Conservation (phyloP, 116 monocot species). For the Posidonia oceanica region DNA sequence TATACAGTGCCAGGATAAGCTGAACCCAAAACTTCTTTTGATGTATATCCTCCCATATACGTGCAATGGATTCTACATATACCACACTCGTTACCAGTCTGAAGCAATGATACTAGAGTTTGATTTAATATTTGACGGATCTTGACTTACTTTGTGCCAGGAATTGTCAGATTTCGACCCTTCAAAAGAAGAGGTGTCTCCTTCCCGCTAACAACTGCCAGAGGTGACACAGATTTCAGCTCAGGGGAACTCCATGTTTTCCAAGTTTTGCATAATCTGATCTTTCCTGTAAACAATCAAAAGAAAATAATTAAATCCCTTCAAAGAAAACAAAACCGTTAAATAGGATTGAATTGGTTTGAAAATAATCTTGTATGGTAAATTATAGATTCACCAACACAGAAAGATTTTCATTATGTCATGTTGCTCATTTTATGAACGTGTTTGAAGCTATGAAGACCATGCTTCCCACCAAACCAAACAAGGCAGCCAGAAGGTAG, state of each 20-base stretch:
- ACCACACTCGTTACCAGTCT: background rate
- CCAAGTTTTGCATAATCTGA: constrained; percentile 72
- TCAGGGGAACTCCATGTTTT: constrained; percentile 78
- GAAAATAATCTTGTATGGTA: background rate
- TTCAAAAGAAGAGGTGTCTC: constrained; percentile 57
- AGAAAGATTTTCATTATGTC: background rate
- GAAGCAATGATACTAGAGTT: background rate
- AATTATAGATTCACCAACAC: background rate
- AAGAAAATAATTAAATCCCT: constrained; percentile 26
- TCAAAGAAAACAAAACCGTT: constrained; percentile 5
- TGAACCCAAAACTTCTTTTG: constrained; percentile 71
- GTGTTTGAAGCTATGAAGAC: too few relatives aligned
- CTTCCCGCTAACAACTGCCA: constrained; percentile 81
- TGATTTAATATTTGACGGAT: background rate
- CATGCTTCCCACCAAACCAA: too few relatives aligned
- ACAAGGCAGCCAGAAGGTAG: too few relatives aligned
- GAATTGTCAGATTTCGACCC: constrained; percentile 76
- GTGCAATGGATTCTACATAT: constrained; percentile 81
- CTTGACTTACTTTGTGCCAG: constrained; percentile 71
- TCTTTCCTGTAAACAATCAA: constrained; percentile 36
- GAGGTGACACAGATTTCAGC: constrained; percentile 63
- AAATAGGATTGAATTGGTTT: background rate
- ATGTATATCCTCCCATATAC: constrained; percentile 61
- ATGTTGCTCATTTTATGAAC: too few relatives aligned
- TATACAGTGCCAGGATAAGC: constrained; percentile 58